Evolutionary conservation across 2,329 filamentous ascomycete species (phyloP).

Genomic region (Colletotrichum gigasporum): DNA sequence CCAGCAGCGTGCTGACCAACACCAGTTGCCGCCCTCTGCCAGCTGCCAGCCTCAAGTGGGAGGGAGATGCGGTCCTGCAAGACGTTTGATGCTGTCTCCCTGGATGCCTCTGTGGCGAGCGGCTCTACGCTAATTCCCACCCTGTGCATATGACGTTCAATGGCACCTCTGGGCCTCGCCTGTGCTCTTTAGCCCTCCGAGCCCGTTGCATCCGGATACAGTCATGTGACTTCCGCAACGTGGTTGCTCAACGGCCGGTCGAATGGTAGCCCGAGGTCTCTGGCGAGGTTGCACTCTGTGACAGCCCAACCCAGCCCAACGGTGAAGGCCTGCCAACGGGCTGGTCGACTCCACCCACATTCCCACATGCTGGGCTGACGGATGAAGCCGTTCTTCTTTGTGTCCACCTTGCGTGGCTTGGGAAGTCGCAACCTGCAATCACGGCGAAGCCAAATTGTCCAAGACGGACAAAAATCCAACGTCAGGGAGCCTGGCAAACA

Average conservation of each 20-base stretch:
- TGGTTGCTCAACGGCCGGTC: neutral
- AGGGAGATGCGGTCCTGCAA: neutral
- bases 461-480: neutral
- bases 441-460: neutral
- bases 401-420: slow-evolving; percentile 11
- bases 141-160: neutral
- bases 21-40: neutral
- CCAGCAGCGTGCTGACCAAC: neutral
- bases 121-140: too few species aligned
- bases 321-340: slow-evolving; percentile 11
- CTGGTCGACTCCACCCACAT: slow-evolving; percentile 13
- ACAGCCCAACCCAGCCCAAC: slow-evolving; percentile 27
- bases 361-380: slow-evolving; percentile 25
- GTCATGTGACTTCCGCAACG: slow-evolving; percentile 13
- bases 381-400: slow-evolving; percentile 27
- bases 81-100: neutral
- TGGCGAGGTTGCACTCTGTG: slow-evolving; percentile 23
- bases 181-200: neutral
- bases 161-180: neutral
- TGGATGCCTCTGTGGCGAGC: neutral
- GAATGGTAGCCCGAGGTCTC: slow-evolving; percentile 1
- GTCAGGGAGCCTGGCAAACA: slow-evolving; percentile 3
- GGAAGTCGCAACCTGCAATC: neutral
- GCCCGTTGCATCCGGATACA: neutral
- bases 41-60: neutral